Evolutionary conservation across 345 rosid genomes (phyloP).

Genomic region (Salix brachista): DNA sequence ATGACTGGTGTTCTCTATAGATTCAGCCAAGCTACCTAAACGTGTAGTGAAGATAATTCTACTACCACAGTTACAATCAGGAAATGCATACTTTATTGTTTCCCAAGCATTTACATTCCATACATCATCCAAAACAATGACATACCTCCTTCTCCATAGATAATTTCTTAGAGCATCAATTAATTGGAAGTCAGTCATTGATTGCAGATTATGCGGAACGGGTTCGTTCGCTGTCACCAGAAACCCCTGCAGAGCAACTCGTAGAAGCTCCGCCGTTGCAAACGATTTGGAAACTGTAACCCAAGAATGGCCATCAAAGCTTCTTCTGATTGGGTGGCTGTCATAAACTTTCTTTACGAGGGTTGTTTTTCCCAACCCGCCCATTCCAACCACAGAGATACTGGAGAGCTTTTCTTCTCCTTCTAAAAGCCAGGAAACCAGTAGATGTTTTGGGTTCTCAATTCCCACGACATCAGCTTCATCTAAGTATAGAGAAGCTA

Average conservation of each 20-base stretch:
- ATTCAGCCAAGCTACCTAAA: neutral
- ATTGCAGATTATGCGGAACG: neutral
- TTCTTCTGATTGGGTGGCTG: neutral
- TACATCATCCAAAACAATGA: conserved; percentile 12
- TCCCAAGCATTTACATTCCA: conserved; percentile 11
- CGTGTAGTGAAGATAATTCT: conserved; percentile 8
- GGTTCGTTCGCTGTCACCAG: conserved; percentile 1
- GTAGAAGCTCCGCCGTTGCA: neutral
- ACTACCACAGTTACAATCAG: neutral
- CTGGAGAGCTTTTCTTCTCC: neutral
- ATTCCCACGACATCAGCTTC: conserved; percentile 18
- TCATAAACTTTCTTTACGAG: conserved; percentile 9
- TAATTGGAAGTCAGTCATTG: neutral
- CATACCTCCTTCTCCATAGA: conserved; percentile 9
- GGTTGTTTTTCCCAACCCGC: conserved; percentile 7
- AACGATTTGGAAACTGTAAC: conserved; percentile 6
- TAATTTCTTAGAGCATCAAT: conserved; percentile 1
- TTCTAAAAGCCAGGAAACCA: conserved; percentile 2
- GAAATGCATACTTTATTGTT: neutral
- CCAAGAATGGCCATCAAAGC: conserved; percentile 4
- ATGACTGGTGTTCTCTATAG: neutral
- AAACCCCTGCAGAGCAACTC: neutral
- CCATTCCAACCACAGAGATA: conserved; percentile 1
- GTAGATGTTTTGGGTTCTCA: neutral
- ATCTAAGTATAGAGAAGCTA: conserved; percentile 6